Evolutionary conservation across 2,329 filamentous ascomycete genomes (phyloP).

Genomic region (Aspergillus nomiae): DNA sequence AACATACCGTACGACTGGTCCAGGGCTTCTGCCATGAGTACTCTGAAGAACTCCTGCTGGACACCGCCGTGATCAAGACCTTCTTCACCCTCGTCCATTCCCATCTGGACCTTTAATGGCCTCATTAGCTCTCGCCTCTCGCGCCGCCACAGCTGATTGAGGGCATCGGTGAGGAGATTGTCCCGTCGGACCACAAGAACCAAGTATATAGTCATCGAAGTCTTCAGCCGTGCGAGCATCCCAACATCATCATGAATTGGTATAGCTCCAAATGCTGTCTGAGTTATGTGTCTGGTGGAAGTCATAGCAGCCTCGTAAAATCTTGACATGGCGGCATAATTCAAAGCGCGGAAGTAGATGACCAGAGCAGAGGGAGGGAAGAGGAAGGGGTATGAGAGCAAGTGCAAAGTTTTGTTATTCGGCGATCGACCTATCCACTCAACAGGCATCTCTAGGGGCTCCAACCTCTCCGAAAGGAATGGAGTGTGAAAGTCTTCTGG

Average conservation of each 20-base stretch:
- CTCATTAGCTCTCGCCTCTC: constrained; percentile 79
- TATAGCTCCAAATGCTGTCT: constrained; percentile 47
- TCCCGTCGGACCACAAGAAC: constrained; percentile 69
- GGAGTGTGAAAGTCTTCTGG: constrained; percentile 73
- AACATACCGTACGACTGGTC: constrained; percentile 77
- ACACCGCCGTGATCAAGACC: constrained; percentile 93
- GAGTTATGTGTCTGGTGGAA: constrained; percentile 47
- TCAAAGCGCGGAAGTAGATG: constrained; percentile 83
- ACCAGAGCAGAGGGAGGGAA: constrained; percentile 74
- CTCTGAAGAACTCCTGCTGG: constrained; percentile 91
- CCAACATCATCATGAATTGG: constrained; percentile 60
- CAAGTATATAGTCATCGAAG: constrained; percentile 70
- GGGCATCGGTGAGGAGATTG: constrained; percentile 69
- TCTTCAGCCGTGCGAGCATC: constrained; percentile 64
- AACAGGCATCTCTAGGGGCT: constrained; percentile 72
- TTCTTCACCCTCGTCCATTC: constrained; percentile 79
- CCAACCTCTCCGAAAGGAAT: constrained; percentile 74
- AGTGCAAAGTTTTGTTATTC: constrained; percentile 67
- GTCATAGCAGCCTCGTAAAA: constrained; percentile 69
- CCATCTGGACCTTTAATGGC: constrained; percentile 85
- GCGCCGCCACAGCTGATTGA: constrained; percentile 87
- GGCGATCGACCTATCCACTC: constrained; percentile 67
- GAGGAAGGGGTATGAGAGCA: constrained; percentile 79
- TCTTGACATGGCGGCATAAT: constrained; percentile 82
- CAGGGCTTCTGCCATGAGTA: constrained; percentile 78